Evolutionary conservation across 2,329 filamentous ascomycete genomes (phyloP), one percentile per base, ranked within the genome.

Genomic region (Colletotrichum horii): DNA sequence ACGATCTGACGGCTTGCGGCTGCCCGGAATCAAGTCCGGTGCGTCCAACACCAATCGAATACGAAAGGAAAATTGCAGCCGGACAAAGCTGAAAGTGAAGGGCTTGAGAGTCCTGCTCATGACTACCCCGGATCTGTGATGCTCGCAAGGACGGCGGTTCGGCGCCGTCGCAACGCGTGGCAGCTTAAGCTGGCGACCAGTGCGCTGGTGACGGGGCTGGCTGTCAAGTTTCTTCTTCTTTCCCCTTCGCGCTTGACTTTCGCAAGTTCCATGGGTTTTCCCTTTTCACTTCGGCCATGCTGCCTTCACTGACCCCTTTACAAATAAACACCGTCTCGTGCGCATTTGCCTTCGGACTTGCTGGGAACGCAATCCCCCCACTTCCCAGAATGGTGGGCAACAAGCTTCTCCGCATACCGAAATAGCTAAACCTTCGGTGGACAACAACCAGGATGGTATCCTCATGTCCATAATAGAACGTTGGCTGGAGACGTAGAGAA

Each of bases 81-180:
- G 19, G 55, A 58, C 55, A 34, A 64, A 64, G 61, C n/a, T 26
- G n/a, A n/a, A 61, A 32, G 38, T 48, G 38, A 60, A 30, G 68
- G 22, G 72, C 60, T 61, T 55, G 68, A 71, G 72, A 36, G 14
- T 64, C 24, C 24, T 24, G 24, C 67, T 75, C 69, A 75, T 56
- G 66, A 24, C 26, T 56, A 75, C 55, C 62, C 73, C 69, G 38
- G 55, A 62, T 43, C 55, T 48, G 26, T 32, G 9, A 24, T 38
- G 22, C 62, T 56, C 22, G 48, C 58, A 58, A 61, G 16, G 67
- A 26, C 71, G 48, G 43, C 32, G 34, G 43, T 60, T 48, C n/a
- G 67, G 60, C 48, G 66, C 69, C 32, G 28, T n/a, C 58, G 38
- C 38, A 48, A 48, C 60, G 48, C 67, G 58, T 48, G 60, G 60